Evolutionary conservation across 306 rosid species (phyloP).

Genomic region (Echinosophora koreensis): DNA sequence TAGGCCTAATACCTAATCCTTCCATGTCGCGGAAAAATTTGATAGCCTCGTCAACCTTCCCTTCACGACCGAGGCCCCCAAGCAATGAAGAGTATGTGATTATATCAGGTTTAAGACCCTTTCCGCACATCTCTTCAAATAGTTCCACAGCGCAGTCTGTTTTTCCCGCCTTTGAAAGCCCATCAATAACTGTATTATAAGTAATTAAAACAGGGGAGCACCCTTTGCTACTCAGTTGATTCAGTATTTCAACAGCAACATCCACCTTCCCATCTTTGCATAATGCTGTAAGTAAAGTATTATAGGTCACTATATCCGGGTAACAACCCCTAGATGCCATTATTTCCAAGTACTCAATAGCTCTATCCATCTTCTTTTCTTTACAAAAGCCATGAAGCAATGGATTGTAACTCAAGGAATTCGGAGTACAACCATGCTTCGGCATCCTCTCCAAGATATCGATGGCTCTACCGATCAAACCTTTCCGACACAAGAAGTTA

Average conservation of each 20-base stretch:
- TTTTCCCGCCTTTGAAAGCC: constrained; percentile 84
- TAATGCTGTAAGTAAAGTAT: constrained; percentile 86
- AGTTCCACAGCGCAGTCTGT: constrained; percentile 74
- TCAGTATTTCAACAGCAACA: constrained; percentile 82
- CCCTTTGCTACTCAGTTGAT: constrained; percentile 82
- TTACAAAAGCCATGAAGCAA: constrained; percentile 93
- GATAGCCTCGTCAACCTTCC: constrained; percentile 78
- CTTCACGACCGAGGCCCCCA: constrained; percentile 86
- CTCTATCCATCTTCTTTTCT: constrained; percentile 90
- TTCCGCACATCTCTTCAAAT: constrained; percentile 77
- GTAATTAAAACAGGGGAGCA: constrained; percentile 92
- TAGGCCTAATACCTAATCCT: constrained; percentile 65
- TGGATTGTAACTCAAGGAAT: constrained; percentile 95
- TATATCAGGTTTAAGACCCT: constrained; percentile 83
- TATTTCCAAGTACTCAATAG: constrained; percentile 79
- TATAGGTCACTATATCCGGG: constrained; percentile 94
- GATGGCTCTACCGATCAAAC: constrained; percentile 85
- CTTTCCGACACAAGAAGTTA: constrained; percentile 85
- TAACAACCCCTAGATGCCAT: constrained; percentile 95
- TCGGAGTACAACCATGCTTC: constrained; percentile 80
- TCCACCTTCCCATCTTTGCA: constrained; percentile 97
- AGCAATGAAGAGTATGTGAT: constrained; percentile 86
- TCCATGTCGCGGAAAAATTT: constrained; percentile 72
- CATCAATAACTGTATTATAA: constrained; percentile 87
- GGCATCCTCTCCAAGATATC: constrained; percentile 95